A percentile compares a stretch with the other conserved stretches of the same genome.
Evolutionary conservation across 2,329 filamentous ascomycete species (phyloP).

Genomic region (Daldinia sp.): DNA sequence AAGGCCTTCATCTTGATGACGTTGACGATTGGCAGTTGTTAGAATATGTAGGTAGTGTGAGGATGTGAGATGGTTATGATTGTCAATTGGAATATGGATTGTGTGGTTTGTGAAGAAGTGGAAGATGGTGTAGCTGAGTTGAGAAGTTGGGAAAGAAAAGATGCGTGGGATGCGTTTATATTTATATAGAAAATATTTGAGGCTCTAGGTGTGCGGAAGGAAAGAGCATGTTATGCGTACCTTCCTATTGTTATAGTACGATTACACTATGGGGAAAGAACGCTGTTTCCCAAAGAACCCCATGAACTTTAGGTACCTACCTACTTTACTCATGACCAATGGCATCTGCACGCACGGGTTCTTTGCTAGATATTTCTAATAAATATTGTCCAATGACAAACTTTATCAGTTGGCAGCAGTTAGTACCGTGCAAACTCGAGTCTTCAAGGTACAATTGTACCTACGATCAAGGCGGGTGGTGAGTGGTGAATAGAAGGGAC

Average conservation of each 20-base stretch:
- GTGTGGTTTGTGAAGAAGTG: neutral
- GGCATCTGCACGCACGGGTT: neutral
- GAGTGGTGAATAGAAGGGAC: neutral
- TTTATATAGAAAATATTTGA: slow-evolving; percentile 4
- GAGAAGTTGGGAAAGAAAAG: neutral
- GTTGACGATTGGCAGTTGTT: neutral
- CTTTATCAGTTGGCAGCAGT: neutral
- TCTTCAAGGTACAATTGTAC: neutral
- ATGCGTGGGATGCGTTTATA: neutral
- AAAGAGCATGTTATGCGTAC: neutral
- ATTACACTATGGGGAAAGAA: neutral
- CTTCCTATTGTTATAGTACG: neutral
- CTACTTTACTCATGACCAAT: neutral
- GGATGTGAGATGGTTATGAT: neutral
- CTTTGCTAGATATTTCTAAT: neutral
- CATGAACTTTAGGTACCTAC: neutral
- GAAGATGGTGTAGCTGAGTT: neutral
- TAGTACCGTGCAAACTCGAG: too few species aligned
- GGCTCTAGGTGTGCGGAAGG: neutral
- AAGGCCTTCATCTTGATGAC: slow-evolving; percentile 22
- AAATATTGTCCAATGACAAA: neutral
- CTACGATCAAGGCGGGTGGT: neutral
- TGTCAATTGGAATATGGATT: neutral
- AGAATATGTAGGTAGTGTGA: neutral
- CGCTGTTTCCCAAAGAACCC: neutral